Evolutionary conservation across 768 basidiomycete species (phyloP), one percentile per base, ranked within the genome.

Genomic region (Trametopsis cervina): DNA sequence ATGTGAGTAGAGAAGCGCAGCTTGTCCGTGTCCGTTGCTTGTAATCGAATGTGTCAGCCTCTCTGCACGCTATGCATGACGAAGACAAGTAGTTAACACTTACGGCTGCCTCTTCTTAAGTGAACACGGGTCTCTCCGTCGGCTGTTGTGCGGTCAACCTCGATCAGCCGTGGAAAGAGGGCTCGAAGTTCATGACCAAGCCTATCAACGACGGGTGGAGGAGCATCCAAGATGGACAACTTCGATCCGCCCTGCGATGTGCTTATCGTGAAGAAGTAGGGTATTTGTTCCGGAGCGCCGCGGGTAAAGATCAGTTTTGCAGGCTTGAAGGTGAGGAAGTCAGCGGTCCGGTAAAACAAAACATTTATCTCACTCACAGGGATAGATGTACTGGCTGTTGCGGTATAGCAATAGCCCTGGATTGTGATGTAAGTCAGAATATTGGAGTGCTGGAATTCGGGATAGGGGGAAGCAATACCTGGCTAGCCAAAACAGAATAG

Each of bases 361-460:
- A 42, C 42, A 44, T 12, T n/a, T 9, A 24, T 6, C 29, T 7
- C 29, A 60, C 66, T 37, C 57, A 85, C 85, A 24, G 75, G 54
- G 51, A 73, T 74, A 26, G 74, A 76, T 5, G 74, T 71, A 54
- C 79, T 80, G 22, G 65, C 51, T 4, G 66, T 61, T 2, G 85
- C 76, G 55, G 80, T 68, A 53, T 83, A 87, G n/a, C 75, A 67
- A 57, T 80, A 89, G 29, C 86, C 86, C 85, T 89, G 56, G 21
- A 39, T 40, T 40, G 54, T 37, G 23, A 42, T 29, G 20, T 46
- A 20, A 37, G 22, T 33, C 24, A 40, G 15, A 24, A 3, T 23
- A 40, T 9, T 41, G 13, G n/a, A n/a, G 13, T 13, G 22, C 27
- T 15, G 6, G 13, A 10, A 15, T 36, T 2, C 22, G 20, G 6